Conservation (phyloP, 2,329 filamentous ascomycete species). For the Mycocentrospora acerina region DNA sequence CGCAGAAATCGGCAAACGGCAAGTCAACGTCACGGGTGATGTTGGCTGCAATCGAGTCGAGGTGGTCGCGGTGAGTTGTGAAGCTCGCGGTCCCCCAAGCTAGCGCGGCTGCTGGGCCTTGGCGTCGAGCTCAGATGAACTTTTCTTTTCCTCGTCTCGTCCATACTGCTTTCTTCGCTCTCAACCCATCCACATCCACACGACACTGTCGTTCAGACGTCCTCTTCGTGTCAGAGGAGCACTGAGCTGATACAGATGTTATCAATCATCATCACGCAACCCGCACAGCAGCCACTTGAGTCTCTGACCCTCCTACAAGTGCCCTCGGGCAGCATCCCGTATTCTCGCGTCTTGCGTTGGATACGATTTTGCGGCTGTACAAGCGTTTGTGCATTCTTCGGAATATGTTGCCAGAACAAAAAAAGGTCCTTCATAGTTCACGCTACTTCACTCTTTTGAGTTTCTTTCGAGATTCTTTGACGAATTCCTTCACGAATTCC, state of each 20-base stretch:
- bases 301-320: conserved; percentile 46
- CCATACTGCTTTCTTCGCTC: not conserved
- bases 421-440: conserved; percentile 58
- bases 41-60: conserved; percentile 6
- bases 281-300: conserved; percentile 50
- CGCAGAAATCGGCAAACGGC: conserved; percentile 2
- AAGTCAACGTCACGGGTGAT: conserved; percentile 2
- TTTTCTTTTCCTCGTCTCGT: conserved; percentile 8
- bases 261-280: conserved; percentile 21
- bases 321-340: conserved; percentile 48
- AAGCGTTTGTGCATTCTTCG: conserved; percentile 39
- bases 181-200: not conserved
- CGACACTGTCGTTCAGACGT: not conserved
- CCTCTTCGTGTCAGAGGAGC: not conserved
- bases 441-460: conserved; percentile 50
- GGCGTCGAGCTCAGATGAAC: conserved; percentile 11
- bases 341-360: conserved; percentile 52
- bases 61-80: conserved; percentile 4
- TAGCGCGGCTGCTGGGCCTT: conserved; percentile 11
- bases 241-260: too few species aligned
- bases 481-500: too few species aligned
- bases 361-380: conserved; percentile 46
- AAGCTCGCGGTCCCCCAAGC: conserved; percentile 21
- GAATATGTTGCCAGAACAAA: conserved; percentile 50
- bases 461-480: too few species aligned